A percentile compares a stretch with the other conserved stretches of the same genome.
phyloP scores from a whole-genome alignment of 1,284 basidiomycete species.

The Tausonia pullulans region DNA sequence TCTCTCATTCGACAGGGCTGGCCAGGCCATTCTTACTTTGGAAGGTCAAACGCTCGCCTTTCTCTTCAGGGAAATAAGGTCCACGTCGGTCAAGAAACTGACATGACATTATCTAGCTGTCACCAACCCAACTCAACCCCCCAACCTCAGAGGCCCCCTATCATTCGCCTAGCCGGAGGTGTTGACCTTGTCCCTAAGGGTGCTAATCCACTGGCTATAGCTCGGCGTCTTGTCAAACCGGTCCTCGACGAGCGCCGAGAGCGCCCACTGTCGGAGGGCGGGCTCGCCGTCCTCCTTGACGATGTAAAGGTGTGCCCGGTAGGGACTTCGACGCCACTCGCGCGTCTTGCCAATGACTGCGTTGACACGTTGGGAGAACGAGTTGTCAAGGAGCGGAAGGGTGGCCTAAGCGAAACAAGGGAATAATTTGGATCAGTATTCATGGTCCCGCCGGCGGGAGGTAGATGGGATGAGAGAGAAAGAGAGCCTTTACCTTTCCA shows the following conservation, averaged over 20 bases:
- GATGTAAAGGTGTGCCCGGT: constrained; percentile 89
- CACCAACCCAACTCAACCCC: neutral
- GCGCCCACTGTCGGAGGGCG: constrained; percentile 82
- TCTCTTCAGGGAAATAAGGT: too few relatives aligned
- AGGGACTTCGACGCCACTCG: constrained; percentile 76
- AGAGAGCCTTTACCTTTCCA: constrained; percentile 56
- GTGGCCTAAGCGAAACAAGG: constrained; percentile 36
- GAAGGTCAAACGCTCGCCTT: too few relatives aligned
- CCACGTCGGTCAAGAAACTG: too few relatives aligned
- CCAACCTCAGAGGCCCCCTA: neutral
- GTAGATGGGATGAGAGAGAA: neutral
- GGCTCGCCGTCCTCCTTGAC: constrained; percentile 98
- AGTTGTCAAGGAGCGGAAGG: constrained; percentile 69
- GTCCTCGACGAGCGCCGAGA: constrained; percentile 90
- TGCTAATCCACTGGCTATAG: constrained; percentile 83
- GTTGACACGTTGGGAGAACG: constrained; percentile 84
- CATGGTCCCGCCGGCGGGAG: neutral
- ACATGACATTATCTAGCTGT: neutral
- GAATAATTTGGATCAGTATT: too few relatives aligned
- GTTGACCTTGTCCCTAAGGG: constrained; percentile 54
- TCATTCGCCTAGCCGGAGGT: neutral
- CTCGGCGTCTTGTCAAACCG: constrained; percentile 87
- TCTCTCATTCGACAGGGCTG: too few relatives aligned
- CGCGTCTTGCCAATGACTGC: constrained; percentile 86
- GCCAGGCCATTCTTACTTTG: too few relatives aligned